Evolutionary conservation across 2,329 filamentous ascomycete species (phyloP), one percentile per base, ranked within the genome.

Genomic region (Fusarium goolgardi): DNA sequence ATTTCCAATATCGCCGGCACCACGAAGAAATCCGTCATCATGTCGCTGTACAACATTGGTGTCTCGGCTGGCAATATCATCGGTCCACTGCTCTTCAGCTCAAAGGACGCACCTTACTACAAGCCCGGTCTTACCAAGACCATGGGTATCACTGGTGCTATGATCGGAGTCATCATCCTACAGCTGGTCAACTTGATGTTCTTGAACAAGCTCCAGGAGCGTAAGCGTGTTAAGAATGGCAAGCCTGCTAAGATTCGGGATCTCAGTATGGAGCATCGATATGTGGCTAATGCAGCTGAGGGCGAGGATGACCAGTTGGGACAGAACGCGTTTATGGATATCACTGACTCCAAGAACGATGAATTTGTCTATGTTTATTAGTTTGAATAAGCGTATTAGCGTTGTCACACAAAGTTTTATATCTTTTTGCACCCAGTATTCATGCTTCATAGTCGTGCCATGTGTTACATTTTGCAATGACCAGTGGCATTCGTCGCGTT

Each of bases 1-100:
- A 83, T 91, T 8, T 87, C 85, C 10, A 92, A 92, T 75, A 91
- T 88, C 0, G 90, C 83, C 0, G 90, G 90, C 9, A 86, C 84
- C 18, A 91, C 89, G 4, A 91, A 92, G 77, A 90, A 89, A 72
- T 88, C 87, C 0, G 81, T 86, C 49, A 83, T 88, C 39, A 88
- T 90, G 83, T 86, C 85, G 0, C 77, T 90, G 1, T 91, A 86
- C 80, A 89, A 90, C 69, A 88, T 86, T 2, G 88, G 86, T 0
- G 83, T 84, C 3, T 85, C 87, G 0, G 82, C 85, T 0, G 90
- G 90, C 5, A 91, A 91, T 73, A 90, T 92, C 58, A 82, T 91
- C 71, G 90, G 89, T 0, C 89, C 89, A 0, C 75, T 91, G 1
- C 80, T 91, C 0, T 91, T 91, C 78, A 83, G 80, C 63, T 77